Base-by-base conservation (phyloP, 2,329 filamentous ascomycete genomes). In the Colletotrichum trifolii region DNA sequence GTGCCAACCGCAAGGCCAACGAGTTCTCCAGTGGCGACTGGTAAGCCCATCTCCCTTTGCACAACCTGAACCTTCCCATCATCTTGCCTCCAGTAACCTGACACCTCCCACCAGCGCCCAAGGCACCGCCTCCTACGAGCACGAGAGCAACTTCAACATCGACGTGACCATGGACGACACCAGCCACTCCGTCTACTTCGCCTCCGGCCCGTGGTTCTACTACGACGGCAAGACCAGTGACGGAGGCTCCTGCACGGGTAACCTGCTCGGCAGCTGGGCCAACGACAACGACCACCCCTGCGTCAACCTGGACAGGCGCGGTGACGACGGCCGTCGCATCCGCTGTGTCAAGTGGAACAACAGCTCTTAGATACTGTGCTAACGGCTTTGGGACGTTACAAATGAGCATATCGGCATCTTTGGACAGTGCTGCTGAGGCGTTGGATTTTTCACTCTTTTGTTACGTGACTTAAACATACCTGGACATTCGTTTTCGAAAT, bases 151-250 rank as follows among this genome's bases (percentile, higher is more conserved):
- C 56, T 59, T 59, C 56, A 59, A 59, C 38, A 47, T 59, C 1
- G 56, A 59, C 33, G 56, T 59, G 25, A 59, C 56, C 2, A 59
- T 59, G 56, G 56, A 59, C 11, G 56, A 59, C 15, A 59, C 56
- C 15, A 59, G 56, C 47, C 56, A 59, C 11, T 59, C 56, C 38
- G 47, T 59, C 56, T 59, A 59, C 56, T 59, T 59, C 39, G 56
- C 56, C 38, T 59, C 56, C 6, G 56, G 56, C 35, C 56, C 56
- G 38, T 59, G 56, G 56, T 59, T 52, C 8, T 53, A 35, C 47
- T 59, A 52, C 47, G 33, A 42, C 9, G 56, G 56, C 12, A 59
- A 59, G 56, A 59, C 56, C 1, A 39, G 56, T 5, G 13, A 59
- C 6, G 56, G 56, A 33, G 56, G 56, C 15, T 17, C n/a, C 2